Percentiles rank a stretch among this genome's conserved stretches.
Evolutionary conservation across 495 filamentous ascomycete species (phyloP).

Genomic region (Aspergillus affinis): DNA sequence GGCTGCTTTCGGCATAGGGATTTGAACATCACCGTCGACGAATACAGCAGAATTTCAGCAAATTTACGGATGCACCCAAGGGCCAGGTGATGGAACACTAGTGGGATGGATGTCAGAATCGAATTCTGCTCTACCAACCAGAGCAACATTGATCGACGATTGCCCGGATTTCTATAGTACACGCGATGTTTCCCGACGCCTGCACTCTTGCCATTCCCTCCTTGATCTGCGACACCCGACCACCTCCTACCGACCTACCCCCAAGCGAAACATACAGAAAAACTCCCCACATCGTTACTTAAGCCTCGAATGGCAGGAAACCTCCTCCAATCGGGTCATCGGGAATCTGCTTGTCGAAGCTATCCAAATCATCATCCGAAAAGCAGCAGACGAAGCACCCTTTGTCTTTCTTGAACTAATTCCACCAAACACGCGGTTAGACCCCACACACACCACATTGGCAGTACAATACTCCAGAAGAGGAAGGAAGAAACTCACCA

Average conservation of each 20-base stretch:
- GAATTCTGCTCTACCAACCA: background rate
- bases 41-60: too few relatives aligned
- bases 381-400: constrained; percentile 20
- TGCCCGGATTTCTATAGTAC: background rate
- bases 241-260: background rate
- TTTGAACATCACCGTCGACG: too few relatives aligned
- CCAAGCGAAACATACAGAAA: background rate
- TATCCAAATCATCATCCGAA: constrained; percentile 16
- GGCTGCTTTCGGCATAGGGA: too few relatives aligned
- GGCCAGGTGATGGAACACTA: background rate
- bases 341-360: constrained; percentile 1
- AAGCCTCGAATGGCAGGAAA: background rate
- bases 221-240: background rate
- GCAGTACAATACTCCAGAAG: background rate
- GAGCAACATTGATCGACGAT: background rate
- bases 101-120: background rate
- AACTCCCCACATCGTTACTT: background rate
- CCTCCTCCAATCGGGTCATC: background rate
- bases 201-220: background rate
- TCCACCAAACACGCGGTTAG: background rate
- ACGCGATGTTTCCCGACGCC: background rate
- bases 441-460: background rate
- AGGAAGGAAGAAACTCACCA: background rate
- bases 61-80: background rate
- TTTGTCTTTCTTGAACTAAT: constrained; percentile 12